phyloP scores from a whole-genome alignment of 2,329 filamentous ascomycete species.

The Fusarium pseudoanthophilum region DNA sequence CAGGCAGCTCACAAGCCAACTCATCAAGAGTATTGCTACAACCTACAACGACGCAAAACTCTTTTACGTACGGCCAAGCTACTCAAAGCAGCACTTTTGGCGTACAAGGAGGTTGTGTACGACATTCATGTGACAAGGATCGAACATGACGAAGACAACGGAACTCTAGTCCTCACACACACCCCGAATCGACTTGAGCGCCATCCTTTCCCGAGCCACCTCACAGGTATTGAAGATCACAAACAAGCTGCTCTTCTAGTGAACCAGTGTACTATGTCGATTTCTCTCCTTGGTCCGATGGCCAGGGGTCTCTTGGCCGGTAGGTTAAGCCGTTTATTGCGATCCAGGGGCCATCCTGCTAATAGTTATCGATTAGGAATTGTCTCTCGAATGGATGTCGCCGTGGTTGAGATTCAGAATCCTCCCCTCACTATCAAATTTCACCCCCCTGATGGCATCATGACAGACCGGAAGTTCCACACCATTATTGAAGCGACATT shows the following conservation, averaged over 20 bases:
- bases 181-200: neutral
- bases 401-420: neutral
- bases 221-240: conserved; percentile 6
- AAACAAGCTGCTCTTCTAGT: conserved; percentile 17
- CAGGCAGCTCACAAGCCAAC: conserved; percentile 5
- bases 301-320: conserved; percentile 10
- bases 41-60: conserved; percentile 8
- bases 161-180: conserved; percentile 10
- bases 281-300: conserved; percentile 20
- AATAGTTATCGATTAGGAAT: neutral
- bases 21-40: conserved; percentile 17
- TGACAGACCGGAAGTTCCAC: neutral
- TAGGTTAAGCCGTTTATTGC: neutral
- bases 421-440: conserved; percentile 6
- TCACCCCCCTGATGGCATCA: neutral
- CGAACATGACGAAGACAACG: neutral
- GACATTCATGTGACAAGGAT: conserved; percentile 6
- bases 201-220: conserved; percentile 5
- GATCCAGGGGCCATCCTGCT: neutral
- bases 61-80: conserved; percentile 7
- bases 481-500: conserved; percentile 2
- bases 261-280: conserved; percentile 7
- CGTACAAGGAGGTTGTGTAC: conserved; percentile 14
- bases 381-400: neutral
- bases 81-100: conserved; percentile 18